Evolutionary conservation across 1,284 basidiomycete genomes (phyloP), one percentile per base, ranked within the genome.

Genomic region (Amylostereum areolatum): DNA sequence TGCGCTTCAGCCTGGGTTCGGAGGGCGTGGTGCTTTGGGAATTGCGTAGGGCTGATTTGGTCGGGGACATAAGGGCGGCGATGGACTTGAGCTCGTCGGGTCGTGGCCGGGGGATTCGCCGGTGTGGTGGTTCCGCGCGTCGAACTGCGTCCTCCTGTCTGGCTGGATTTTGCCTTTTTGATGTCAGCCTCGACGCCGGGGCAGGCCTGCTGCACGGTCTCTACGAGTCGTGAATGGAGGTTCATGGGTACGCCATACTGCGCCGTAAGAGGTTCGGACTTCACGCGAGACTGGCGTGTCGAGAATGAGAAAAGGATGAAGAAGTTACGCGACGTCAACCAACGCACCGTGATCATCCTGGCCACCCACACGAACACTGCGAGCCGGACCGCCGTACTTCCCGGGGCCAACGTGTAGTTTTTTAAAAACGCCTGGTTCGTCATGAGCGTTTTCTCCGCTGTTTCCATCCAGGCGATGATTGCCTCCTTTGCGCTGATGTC

Each of bases 391-490:
- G 51, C 53, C 8, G n/a, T 27, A 11, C 45, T 30, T n/a, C 46
- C 46, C 30, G 37, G 47, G 8, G 30, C 12, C 7, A 52, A 27
- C 3, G 48, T 43, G 11, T 46, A 43, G 6, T 46, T 35, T 2
- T 18, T 29, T 11, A 40, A 37, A 32, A 49, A 56, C 3, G 35
- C 45, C 9, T 48, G 46, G 24, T 47, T 51, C 6, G 47, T 47
- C 30, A 46, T 28, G 29, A 62, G 47, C 30, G 51, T 41, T 12
- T 53, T 49, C n/a, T 60, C 50, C 4, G 54, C 57, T 33, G 59
- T 53, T 25, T 55, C 43, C 59, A 62, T 59, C 57, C 60, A 61
- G 33, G 47, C 46, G 18, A 53, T 42, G 2, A 56, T 55, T 7
- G 55, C 53, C 9, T 47, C 45, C 27, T 49, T 49, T 7, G 54